Evolutionary conservation across 2,329 filamentous ascomycete genomes (phyloP), one percentile per base, ranked within the genome.

Genomic region (Fusarium falciforme): DNA sequence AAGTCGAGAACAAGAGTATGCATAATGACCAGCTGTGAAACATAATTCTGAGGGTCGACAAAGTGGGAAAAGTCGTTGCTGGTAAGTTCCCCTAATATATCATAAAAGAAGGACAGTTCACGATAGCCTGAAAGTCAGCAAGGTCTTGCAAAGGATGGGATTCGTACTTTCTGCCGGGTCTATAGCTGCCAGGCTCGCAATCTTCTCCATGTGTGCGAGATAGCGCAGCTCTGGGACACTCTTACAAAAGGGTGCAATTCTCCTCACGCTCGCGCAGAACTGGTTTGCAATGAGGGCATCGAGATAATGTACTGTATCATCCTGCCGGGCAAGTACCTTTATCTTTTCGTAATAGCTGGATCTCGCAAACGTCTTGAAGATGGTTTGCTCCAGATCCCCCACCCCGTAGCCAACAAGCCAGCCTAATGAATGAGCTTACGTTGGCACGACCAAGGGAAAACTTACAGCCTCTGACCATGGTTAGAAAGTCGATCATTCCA

Each of bases 401-500:
- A 77, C 61, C 6, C 77, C 69, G 0, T 57, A 70, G 5, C 79
- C 76, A n/a, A 81, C 72, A 3, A 80, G 68, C 62, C 78, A 79
- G 36, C 79, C 79, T 80, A 20, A 10, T 4, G 5, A 17, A 49
- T 68, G 5, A 55, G 55, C 42, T 58, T 57, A 20, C 11, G n/a
- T 12, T 29, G 7, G 33, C 9, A 27, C 33, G 25, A 73, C 47
- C 31, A 75, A 66, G 6, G 3, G 20, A 0, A 16, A 12, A 74
- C 70, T 74, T 75, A 79, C 83, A 85, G 3, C 83, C 83, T 27
- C 83, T 76, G 38, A 82, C 67, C 81, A 84, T 84, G 17, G 80
- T 75, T 6, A 85, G 60, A 57, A 83, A 85, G 67, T 85, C 83
- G 11, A 71, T 68, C 73, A 85, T 79, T 29, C 84, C 83, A 22